Base-by-base conservation (phyloP, 2,329 filamentous ascomycete genomes). In the Fusarium falciforme region DNA sequence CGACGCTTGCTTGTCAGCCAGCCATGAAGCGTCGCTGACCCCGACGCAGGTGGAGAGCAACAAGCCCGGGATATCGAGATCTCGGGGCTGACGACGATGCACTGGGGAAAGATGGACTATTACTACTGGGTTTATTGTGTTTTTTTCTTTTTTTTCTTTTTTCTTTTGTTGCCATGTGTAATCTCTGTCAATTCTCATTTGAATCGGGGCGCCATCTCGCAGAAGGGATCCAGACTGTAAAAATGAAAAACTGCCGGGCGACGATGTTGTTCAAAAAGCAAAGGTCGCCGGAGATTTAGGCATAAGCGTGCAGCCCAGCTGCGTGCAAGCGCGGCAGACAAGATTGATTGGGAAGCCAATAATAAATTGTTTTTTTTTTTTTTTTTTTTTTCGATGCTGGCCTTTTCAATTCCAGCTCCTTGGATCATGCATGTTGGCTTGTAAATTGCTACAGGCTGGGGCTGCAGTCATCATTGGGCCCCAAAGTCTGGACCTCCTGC, bases 161-260 rank as follows among this genome's bases (percentile, higher is more conserved):
- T 44, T 60, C 36, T 25, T 54, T 62, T 25, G 22, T 33, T 59
- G 38, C n/a, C 4, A 22, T 22, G 6, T 60, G 47, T 44, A 58
- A 58, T 72, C 20, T 59, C 57, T 66, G 27, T 72, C 72, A 72
- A 67, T 27, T 22, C 22, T 22, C 22, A 22, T 22, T 22, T 22
- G 22, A 22, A 22, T 22, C 22, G 22, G 22, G 22, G 22, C 22
- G 22, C 22, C 22, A 22, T 22, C 59, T 49, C 40, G 60, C 44
- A 70, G 22, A 44, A 40, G 38, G 49, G 49, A 54, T 49, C 14
- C 22, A 49, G 25, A n/a, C 44, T 33, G n/a, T 25, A 70, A 66
- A 29, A 68, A 68, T 44, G 62, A 71, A 72, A 66, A 72, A 42
- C 11, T 71, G 44, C 16, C 36, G 6, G 12, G 42, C 38, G 44